Evolutionary conservation across 1,284 basidiomycete species (phyloP).

Genomic region (Cronartium quercuum): DNA sequence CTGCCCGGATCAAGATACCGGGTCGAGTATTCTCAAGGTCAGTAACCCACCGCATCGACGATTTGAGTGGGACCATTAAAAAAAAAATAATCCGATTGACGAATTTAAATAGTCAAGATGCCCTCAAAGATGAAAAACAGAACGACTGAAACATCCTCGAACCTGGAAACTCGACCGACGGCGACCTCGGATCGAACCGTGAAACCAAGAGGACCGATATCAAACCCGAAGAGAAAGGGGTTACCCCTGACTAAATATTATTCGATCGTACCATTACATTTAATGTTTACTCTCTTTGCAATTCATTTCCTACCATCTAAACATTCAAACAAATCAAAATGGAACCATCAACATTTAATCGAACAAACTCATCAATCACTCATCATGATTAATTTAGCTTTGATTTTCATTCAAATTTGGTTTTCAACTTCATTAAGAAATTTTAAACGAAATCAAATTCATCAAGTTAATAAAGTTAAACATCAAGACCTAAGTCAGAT

Average conservation of each 20-base stretch:
- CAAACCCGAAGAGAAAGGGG: neutral
- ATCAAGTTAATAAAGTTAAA: neutral
- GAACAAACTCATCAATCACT: neutral
- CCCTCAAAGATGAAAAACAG: too few species aligned
- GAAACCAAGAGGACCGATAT: neutral
- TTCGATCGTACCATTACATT: conserved; percentile 14
- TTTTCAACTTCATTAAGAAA: conserved; percentile 10
- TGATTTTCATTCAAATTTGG: conserved; percentile 27
- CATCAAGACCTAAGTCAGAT: neutral
- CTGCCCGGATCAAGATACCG: too few species aligned
- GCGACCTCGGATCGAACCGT: too few species aligned
- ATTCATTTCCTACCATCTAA: conserved; percentile 7
- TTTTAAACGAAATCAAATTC: neutral
- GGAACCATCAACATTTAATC: neutral
- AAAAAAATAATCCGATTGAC: too few species aligned
- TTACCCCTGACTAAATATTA: conserved; percentile 10
- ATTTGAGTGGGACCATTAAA: too few species aligned
- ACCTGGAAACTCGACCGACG: too few species aligned
- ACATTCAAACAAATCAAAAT: neutral
- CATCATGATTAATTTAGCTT: conserved; percentile 2
- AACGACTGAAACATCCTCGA: too few species aligned
- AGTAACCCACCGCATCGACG: too few species aligned
- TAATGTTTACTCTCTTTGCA: conserved; percentile 5
- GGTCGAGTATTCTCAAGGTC: too few species aligned
- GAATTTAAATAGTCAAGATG: too few species aligned